A percentile compares a stretch with the other conserved stretches of the same genome.
phyloP scores from a whole-genome alignment of 2,329 filamentous ascomycete species.

The Alternaria alternata region DNA sequence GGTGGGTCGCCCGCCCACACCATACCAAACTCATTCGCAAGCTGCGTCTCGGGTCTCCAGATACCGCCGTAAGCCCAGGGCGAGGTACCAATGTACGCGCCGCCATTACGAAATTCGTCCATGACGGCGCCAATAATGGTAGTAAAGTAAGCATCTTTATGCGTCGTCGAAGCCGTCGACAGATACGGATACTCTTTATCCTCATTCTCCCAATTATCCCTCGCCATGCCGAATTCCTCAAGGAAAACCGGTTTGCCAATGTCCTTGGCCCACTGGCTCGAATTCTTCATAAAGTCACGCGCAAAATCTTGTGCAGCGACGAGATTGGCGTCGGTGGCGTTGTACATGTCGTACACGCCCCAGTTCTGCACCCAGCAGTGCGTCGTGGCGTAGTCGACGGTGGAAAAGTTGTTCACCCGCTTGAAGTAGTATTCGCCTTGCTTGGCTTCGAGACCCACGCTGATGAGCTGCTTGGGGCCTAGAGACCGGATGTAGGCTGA shows the following conservation, averaged over 20 bases:
- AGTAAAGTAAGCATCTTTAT: slow-evolving; percentile 52
- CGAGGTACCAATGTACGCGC: slow-evolving; percentile 49
- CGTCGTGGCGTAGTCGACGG: slow-evolving; percentile 51
- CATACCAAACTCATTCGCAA: slow-evolving; percentile 50
- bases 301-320: slow-evolving; percentile 48
- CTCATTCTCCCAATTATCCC: slow-evolving; percentile 52
- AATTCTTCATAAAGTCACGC: slow-evolving; percentile 43
- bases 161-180: slow-evolving; percentile 43
- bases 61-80: slow-evolving; percentile 54
- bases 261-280: slow-evolving; percentile 46
- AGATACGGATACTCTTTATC: slow-evolving; percentile 50
- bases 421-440: slow-evolving; percentile 53
- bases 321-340: slow-evolving; percentile 43
- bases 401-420: slow-evolving; percentile 46
- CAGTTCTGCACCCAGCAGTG: slow-evolving; percentile 54
- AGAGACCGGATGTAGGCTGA: slow-evolving; percentile 48
- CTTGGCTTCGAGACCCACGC: slow-evolving; percentile 51
- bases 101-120: slow-evolving; percentile 44
- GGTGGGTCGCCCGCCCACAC: slow-evolving; percentile 54
- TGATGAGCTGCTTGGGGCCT: slow-evolving; percentile 50
- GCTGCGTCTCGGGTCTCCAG: slow-evolving; percentile 51
- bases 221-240: slow-evolving; percentile 53
- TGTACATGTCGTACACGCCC: slow-evolving; percentile 52
- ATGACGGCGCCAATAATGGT: slow-evolving; percentile 50
- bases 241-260: slow-evolving; percentile 52